Base-by-base conservation (phyloP, 2,329 filamentous ascomycete species). In the Claviceps maximensis region DNA sequence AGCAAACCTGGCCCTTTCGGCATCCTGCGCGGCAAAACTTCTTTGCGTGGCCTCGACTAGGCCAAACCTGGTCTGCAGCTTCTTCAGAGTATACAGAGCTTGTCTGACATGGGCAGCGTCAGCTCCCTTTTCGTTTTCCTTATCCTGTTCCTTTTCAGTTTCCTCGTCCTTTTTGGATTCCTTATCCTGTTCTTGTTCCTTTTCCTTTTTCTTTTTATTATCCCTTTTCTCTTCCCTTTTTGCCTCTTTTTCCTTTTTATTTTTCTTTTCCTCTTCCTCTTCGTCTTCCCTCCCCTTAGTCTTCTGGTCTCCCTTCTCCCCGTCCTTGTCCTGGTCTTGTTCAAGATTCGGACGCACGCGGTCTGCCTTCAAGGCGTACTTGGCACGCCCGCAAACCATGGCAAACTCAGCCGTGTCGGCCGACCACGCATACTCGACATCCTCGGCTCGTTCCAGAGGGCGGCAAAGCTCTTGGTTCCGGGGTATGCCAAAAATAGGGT, bases 331-430 rank as follows among this genome's bases (percentile, higher is more conserved):
- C 33, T 38, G 1, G 31, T 41, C 17, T 44, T 19, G 38, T 51
- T 46, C 19, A 19, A 12, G 13, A 27, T 25, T n/a, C n/a, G n/a
- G 25, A 9, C n/a, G 44, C 10, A 59, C 41, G n/a, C 56, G 55
- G 40, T 63, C 57, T 0, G 62, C 58, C 6, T 23, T 59, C 3
- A 55, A 38, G 3, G 62, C 62, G 42, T 58, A 63, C 4, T 49
- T 55, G 4, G 62, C 61, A 17, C 49, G 53, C 1, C 51, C 38
- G 0, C 59, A 53, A 6, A 59, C 54, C 21, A 54, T 57, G 1
- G 61, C 61, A 54, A 60, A 64, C 15, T 47, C 51, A 1, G 62
- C 61, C 9, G 51, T 25, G 4, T 59, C 59, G 17, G 62, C 61
- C 1, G 60, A 59, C 61, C 57, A 63, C 23, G 62, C 58, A 46